Base-by-base conservation (phyloP, 73 alveolate species). In the Symbiodinium natans region DNA sequence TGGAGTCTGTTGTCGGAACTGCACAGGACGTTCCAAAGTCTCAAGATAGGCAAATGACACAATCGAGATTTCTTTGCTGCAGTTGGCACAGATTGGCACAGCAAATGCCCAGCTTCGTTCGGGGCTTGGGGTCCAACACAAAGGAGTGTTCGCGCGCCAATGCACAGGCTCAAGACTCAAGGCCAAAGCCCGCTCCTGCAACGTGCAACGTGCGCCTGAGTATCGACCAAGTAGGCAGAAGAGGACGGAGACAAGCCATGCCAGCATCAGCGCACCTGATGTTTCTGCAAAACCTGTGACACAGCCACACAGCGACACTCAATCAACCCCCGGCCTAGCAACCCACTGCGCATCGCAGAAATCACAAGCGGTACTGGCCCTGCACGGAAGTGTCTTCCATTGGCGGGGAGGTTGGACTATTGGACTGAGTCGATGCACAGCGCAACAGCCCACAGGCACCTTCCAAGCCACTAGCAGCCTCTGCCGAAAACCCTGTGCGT, bases 201-300 rank as follows among this genome's bases (percentile, higher is more conserved):
- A 48, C 8, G 63, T 17, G 63, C 63, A 8, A 48, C 17, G 63
- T 48, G 63, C 63, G n/a, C 84, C 84, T 74, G 84, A 74, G 88
- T 82, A 90, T 68, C 87, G 87, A 21, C 97, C 97, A 68, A 90
- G 68, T 27, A 90, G 80, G 88, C 97, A 90, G 77, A 84, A 90
- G 29, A 82, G 41, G 39, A 90, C 97, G 31, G 97, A 90, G 97
- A 90, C 36, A 34, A 73, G 89, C 97, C 97, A 90, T 80, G 36
- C 48, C 38, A 68, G 36, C 54, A 71, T 82, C 43, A 90, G 80
- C 23, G 88, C 52, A 73, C 97, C 97, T 90, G 71, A 27, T 1
- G 73, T 29, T 59, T 13, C 77, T 13, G 5, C 33, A 8, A 59
- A 3, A 8, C 31, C 77, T 8, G 77, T 25, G 15, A 25, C 27